Evolutionary conservation across 768 basidiomycete genomes (phyloP).

Genomic region (Mycena chlorophos): DNA sequence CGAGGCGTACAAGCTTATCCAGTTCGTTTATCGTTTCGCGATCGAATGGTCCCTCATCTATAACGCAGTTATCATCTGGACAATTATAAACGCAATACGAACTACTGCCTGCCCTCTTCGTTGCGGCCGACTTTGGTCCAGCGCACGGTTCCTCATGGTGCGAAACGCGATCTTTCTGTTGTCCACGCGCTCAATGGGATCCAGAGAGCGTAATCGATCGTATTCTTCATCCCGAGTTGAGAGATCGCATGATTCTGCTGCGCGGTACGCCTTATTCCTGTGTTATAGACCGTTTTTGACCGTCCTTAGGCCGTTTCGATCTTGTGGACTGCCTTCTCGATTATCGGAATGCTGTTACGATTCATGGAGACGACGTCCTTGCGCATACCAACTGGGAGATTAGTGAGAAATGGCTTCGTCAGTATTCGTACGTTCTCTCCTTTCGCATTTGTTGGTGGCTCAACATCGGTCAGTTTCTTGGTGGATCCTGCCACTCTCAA

Average conservation of each 20-base stretch:
- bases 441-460: neutral
- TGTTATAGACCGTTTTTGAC: slow-evolving; percentile 5
- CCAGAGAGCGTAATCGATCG: slow-evolving; percentile 89
- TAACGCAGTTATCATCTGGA: slow-evolving; percentile 79
- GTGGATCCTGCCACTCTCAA: slow-evolving; percentile 70
- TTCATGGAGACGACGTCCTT: slow-evolving; percentile 92
- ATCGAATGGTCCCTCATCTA: slow-evolving; percentile 1
- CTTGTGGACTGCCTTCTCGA: slow-evolving; percentile 79
- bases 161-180: slow-evolving; percentile 20
- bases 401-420: slow-evolving; percentile 75
- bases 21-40: slow-evolving; percentile 43
- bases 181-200: slow-evolving; percentile 2
- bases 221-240: slow-evolving; percentile 83
- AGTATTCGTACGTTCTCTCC: slow-evolving; percentile 63
- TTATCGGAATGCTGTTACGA: slow-evolving; percentile 63
- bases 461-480: slow-evolving; percentile 57
- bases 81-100: slow-evolving; percentile 82
- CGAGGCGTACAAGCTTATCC: slow-evolving; percentile 82
- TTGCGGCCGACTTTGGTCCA: slow-evolving; percentile 88
- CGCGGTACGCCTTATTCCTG: slow-evolving; percentile 57
- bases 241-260: slow-evolving; percentile 88
- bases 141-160: slow-evolving; percentile 84
- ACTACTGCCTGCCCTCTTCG: slow-evolving; percentile 86
- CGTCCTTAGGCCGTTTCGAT: slow-evolving; percentile 64
- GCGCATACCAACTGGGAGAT: slow-evolving; percentile 91